Evolutionary conservation across 352 stramenopile genomes (phyloP).

Genomic region (Phytopythium mirpurense): DNA sequence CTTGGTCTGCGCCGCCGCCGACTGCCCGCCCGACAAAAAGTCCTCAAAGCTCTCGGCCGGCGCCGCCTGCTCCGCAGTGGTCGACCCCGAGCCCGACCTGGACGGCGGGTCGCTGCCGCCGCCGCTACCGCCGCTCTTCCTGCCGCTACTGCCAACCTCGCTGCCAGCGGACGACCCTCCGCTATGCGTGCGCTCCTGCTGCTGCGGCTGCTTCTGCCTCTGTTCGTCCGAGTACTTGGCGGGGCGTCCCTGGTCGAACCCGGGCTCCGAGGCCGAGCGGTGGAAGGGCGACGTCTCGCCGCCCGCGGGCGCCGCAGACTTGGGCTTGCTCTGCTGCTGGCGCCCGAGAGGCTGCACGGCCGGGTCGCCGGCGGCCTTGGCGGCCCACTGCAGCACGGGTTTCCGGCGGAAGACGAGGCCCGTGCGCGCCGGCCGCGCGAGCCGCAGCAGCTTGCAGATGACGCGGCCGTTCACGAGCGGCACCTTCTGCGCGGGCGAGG

Average conservation of each 20-base stretch:
- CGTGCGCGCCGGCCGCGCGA: conserved; percentile 42
- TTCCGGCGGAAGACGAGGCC: conserved; percentile 73
- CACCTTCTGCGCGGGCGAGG: conserved; percentile 48
- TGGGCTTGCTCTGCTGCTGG: conserved; percentile 16
- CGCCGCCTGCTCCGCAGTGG: conserved; percentile 17
- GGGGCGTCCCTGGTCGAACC: conserved; percentile 46
- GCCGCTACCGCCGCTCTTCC: not conserved
- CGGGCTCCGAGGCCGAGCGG: conserved; percentile 33
- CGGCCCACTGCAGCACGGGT: conserved; percentile 60
- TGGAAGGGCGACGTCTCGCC: conserved; percentile 23
- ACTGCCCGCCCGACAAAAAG: conserved; percentile 60
- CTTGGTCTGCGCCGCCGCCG: conserved; percentile 8
- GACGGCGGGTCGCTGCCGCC: conserved; percentile 17
- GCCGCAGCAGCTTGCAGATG: conserved; percentile 79
- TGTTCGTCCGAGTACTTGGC: conserved; percentile 61
- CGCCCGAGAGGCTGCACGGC: conserved; percentile 14
- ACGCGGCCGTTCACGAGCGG: conserved; percentile 69
- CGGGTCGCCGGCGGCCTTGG: conserved; percentile 9
- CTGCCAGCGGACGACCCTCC: not conserved
- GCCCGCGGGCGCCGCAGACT: conserved; percentile 12
- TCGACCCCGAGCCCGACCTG: conserved; percentile 26
- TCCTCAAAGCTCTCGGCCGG: conserved; percentile 54
- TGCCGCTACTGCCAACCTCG: conserved; percentile 4
- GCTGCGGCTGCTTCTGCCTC: not conserved
- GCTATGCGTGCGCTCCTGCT: not conserved